Percentiles rank a stretch among this genome's conserved stretches.
These are phyloP conservation scores for Colletotrichum truncatum DNA, from an alignment of 2,329 filamentous ascomycete genomes.

Conservation along the genomic window DNA sequence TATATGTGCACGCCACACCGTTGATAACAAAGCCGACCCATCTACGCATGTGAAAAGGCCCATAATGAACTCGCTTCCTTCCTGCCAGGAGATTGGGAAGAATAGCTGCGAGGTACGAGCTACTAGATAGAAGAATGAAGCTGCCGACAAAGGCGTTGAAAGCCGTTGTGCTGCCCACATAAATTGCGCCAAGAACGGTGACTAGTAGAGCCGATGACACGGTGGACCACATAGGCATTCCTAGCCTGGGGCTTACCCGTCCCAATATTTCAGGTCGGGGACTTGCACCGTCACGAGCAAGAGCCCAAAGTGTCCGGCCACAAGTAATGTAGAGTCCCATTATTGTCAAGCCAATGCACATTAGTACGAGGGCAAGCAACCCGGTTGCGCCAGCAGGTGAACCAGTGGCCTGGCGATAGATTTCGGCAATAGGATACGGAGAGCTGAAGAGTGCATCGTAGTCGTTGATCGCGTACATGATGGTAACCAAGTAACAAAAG, in stretches of 20 bases:
- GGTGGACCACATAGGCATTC: constrained; percentile 56
- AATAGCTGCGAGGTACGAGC: constrained; percentile 72
- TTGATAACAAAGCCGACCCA: constrained; percentile 60
- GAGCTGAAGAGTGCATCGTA: constrained; percentile 58
- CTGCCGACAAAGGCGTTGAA: constrained; percentile 73
- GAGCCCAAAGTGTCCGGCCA: constrained; percentile 50
- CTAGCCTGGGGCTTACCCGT: constrained; percentile 38
- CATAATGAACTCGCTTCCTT: constrained; percentile 50
- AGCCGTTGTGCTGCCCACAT: constrained; percentile 71
- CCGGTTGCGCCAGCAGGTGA: constrained; percentile 59
- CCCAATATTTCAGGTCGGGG: constrained; percentile 42
- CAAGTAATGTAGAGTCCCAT: constrained; percentile 48
- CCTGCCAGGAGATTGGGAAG: constrained; percentile 62
- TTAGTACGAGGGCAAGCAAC: constrained; percentile 52
- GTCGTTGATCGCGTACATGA: constrained; percentile 68
- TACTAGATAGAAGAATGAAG: constrained; percentile 47
- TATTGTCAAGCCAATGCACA: constrained; percentile 47
- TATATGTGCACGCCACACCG: constrained; percentile 62
- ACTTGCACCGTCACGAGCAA: constrained; percentile 49
- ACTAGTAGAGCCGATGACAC: constrained; percentile 51
- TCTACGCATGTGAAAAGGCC: constrained; percentile 65
- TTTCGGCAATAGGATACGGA: constrained; percentile 71
- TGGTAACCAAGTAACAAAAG: constrained; percentile 59
- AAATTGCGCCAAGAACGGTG: constrained; percentile 69
- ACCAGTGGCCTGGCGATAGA: constrained; percentile 69